Base-by-base conservation (phyloP, 1,284 basidiomycete genomes). In the Trichosporon faecale region DNA sequence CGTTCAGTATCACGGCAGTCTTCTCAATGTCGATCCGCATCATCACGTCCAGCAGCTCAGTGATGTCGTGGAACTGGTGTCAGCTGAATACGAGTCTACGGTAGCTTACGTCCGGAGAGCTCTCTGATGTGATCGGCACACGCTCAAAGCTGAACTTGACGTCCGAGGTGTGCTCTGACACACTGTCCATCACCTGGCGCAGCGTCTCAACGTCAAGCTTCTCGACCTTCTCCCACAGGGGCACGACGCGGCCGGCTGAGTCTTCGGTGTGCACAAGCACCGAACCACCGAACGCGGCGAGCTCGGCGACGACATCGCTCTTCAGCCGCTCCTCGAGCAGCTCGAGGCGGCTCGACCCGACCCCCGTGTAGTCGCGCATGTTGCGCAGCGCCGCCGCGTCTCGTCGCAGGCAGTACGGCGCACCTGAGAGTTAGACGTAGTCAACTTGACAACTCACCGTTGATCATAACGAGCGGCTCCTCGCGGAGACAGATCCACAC, bases 401-500 rank as follows among this genome's bases (percentile, higher is more conserved):
- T 72, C 92, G 84, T 70, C 93, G 86, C 11, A 83, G 69, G 65
- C 79, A 80, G 74, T 81, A 83, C 7, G 81, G 81, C 1, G 81
- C 80, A 7, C 81, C 80, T 82, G 70, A 21, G 52, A 46, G 25
- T 49, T n/a, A 16, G 4, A 2, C n/a, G 2, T 1, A 25, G 2
- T 3, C 1, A 4, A 37, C 0, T n/a, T n/a, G n/a, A n/a, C 29
- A 65, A 66, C 76, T 78, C 70, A 77, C 83, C 83, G 76, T 98
- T 97, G 78, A 99, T 89, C 79, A 83, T 83, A 1, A 98, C 92
- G 66, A 99, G 88, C 0, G 96, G 96, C 81, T 99, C 96, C 72
- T 95, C 94, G 21, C 95, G 87, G 37, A 99, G 85, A 27, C 95
- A 95, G 70, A 99, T 89, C 97, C 96, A 99, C 11, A 94, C 87